Percentiles rank a stretch among this genome's conserved stretches.
These are phyloP conservation scores for Fagus sylvatica DNA, from an alignment of 306 rosid genomes.

Conservation along the genomic window DNA sequence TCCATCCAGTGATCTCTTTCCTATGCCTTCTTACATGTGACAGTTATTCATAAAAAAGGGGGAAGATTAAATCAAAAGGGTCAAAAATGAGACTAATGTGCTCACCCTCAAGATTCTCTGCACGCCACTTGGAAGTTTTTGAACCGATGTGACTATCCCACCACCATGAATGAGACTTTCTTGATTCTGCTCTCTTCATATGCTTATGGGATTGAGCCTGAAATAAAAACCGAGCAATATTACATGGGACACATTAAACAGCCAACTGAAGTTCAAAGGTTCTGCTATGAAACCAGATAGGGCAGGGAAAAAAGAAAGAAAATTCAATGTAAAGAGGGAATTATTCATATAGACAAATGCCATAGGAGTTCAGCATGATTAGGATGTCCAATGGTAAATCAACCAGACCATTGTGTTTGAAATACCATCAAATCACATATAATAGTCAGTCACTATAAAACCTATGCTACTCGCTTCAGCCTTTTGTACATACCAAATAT, in stretches of 20 bases:
- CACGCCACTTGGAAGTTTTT: slow-evolving; percentile 85
- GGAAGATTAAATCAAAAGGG: slow-evolving; percentile 11
- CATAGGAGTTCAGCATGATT: not conserved
- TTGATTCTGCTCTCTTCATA: slow-evolving; percentile 64
- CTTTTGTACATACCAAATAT: no score
- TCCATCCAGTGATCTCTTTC: not conserved
- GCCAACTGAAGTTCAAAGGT: not conserved
- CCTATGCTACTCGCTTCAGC: no score
- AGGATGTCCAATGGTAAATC: no score
- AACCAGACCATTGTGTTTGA: no score
- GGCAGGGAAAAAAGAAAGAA: not conserved
- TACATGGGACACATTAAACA: not conserved
- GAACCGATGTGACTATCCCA: slow-evolving; percentile 89
- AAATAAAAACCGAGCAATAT: slow-evolving; percentile 14
- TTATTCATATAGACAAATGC: not conserved
- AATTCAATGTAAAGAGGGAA: not conserved
- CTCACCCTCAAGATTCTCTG: slow-evolving; percentile 86
- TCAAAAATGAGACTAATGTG: slow-evolving; percentile 2
- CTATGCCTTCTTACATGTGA: slow-evolving; percentile 15
- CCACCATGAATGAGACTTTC: slow-evolving; percentile 88
- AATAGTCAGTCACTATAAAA: not conserved
- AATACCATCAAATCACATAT: not conserved
- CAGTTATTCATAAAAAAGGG: not conserved
- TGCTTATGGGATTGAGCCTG: slow-evolving; percentile 49
- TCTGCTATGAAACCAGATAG: not conserved